Conservation (phyloP, 164 flowering plant species). For the Sextonia rubra region DNA sequence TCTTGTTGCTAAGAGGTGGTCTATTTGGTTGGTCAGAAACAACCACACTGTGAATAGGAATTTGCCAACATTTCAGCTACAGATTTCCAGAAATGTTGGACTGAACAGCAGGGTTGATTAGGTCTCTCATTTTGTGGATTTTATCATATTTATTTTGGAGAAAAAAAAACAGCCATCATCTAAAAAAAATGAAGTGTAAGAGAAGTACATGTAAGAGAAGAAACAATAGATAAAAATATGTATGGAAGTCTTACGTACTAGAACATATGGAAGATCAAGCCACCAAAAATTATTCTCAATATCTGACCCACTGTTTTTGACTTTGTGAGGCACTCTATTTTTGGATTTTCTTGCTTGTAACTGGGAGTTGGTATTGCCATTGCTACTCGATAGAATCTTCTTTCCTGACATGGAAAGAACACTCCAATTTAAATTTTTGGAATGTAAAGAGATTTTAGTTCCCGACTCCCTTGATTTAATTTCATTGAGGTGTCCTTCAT, state of each 20-base stretch:
- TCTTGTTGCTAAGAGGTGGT: too few relatives aligned
- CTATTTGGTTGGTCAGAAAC: too few relatives aligned
- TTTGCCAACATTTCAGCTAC: too few relatives aligned
- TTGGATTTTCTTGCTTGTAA: constrained; percentile 14
- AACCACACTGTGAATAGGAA: too few relatives aligned
- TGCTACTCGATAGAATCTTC: constrained; percentile 8
- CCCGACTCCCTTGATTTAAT: constrained; percentile 14
- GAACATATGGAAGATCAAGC: constrained; percentile 64
- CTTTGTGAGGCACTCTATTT: constrained; percentile 13
- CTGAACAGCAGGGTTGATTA: too few relatives aligned
- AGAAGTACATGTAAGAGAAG: too few relatives aligned
- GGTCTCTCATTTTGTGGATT: too few relatives aligned
- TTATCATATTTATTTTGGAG: too few relatives aligned
- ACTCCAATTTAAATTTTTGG: constrained; percentile 15
- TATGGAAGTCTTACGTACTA: constrained; percentile 40
- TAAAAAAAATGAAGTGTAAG: too few relatives aligned
- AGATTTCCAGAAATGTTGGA: too few relatives aligned
- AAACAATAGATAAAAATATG: too few relatives aligned
- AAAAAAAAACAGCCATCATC: too few relatives aligned
- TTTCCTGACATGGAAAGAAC: constrained; percentile 7
- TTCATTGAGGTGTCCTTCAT: not conserved
- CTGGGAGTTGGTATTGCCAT: constrained; percentile 15
- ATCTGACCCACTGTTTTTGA: constrained; percentile 14
- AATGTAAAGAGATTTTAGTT: constrained; percentile 5
- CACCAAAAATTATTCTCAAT: constrained; percentile 46